Evolutionary conservation across 345 rosid genomes (phyloP).

Genomic region (Clarkia xantiana): DNA sequence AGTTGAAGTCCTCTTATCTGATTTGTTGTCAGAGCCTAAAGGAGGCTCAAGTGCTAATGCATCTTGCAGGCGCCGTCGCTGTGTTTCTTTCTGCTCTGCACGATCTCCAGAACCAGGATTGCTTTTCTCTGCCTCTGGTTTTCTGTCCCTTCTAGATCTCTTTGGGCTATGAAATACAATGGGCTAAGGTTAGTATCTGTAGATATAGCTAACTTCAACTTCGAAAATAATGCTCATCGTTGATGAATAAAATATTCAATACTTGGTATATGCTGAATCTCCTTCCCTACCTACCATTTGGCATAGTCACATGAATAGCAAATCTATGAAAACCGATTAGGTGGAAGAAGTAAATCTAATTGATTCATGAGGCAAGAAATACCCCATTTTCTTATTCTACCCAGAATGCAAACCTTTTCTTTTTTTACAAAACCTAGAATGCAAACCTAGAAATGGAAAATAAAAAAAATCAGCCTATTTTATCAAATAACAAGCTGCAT

Average conservation of each 20-base stretch:
- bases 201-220: no score
- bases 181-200: no score
- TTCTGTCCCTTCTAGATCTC: conserved; percentile 64
- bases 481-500: background rate
- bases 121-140: conserved; percentile 34
- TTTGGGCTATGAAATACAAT: conserved; percentile 36
- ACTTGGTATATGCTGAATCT: no score
- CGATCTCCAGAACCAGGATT: conserved; percentile 25
- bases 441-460: conserved; percentile 1
- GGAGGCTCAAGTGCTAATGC: conserved; percentile 39
- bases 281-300: no score
- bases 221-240: no score
- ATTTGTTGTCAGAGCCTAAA: conserved; percentile 15
- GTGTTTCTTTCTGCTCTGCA: conserved; percentile 26
- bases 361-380: no score
- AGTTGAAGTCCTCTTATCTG: conserved; percentile 16
- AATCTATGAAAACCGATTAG: no score
- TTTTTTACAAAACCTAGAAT: no score
- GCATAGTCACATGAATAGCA: no score
- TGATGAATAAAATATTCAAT: no score
- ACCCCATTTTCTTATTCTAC: no score
- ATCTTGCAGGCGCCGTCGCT: conserved; percentile 35
- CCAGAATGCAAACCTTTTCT: background rate
- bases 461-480: background rate
- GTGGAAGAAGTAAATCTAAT: no score